A percentile compares a stretch with the other conserved stretches of the same genome.
Evolutionary conservation across 371 early-diverging fungal genomes (phyloP).

Genomic region (Apophysomyces elegans): DNA sequence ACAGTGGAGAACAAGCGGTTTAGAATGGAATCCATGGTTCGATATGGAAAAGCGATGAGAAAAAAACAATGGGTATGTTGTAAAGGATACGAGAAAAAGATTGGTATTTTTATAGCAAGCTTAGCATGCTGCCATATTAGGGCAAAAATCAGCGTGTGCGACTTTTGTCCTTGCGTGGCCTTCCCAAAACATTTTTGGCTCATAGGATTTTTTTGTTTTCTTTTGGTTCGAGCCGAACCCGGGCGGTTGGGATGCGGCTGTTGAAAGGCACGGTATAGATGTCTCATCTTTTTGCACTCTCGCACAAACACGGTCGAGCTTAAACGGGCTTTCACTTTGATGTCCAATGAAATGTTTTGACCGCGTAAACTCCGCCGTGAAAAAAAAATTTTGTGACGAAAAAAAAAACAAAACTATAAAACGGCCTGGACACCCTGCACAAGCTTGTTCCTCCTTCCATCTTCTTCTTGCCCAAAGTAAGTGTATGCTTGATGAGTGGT

Average conservation of each 20-base stretch:
- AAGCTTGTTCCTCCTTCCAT: conserved; percentile 8
- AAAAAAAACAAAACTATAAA: conserved; percentile 3
- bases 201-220: no score
- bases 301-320: no score
- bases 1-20: not conserved
- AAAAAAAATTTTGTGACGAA: conserved; percentile 6
- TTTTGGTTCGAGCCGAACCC: no score
- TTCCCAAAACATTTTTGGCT: not conserved
- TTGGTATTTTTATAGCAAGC: not conserved
- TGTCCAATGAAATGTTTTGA: not conserved
- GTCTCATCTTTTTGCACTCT: not conserved
- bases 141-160: conserved; percentile 1
- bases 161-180: not conserved
- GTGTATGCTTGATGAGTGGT: not conserved
- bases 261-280: not conserved
- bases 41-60: not conserved
- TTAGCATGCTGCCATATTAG: not conserved
- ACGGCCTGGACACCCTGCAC: conserved; percentile 10
- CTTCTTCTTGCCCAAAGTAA: conserved; percentile 12
- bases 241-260: no score
- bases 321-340: not conserved
- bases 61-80: not conserved
- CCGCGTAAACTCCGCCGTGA: not conserved
- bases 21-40: not conserved
- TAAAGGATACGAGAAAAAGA: not conserved